Evolutionary conservation across 768 basidiomycete species (phyloP).

Genomic region (Phylloporus arenicola): DNA sequence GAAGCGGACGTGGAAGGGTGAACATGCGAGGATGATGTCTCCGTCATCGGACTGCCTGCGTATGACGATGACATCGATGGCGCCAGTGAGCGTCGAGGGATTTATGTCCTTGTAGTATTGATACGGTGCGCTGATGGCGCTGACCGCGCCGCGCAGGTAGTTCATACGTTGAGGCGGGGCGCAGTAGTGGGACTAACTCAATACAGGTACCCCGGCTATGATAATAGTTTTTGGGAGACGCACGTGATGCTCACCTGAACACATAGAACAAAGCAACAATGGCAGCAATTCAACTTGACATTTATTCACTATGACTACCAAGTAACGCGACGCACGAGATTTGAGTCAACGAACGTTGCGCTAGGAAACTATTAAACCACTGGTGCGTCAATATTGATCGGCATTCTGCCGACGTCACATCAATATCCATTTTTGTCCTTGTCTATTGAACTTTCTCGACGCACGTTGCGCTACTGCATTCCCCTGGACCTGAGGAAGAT

Average conservation of each 20-base stretch:
- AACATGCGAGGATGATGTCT: slow-evolving; percentile 72
- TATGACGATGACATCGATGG: slow-evolving; percentile 98
- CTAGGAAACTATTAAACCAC: too few species aligned
- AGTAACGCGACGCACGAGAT: too few species aligned
- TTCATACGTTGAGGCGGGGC: slow-evolving; percentile 49
- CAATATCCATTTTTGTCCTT: too few species aligned
- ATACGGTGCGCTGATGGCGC: slow-evolving; percentile 79
- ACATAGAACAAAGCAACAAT: not conserved
- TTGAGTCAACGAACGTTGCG: too few species aligned
- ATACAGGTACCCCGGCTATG: slow-evolving; percentile 9
- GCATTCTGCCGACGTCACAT: too few species aligned
- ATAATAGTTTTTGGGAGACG: slow-evolving; percentile 11
- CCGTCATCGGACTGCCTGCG: slow-evolving; percentile 62
- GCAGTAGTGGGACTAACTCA: not conserved
- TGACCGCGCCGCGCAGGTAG: slow-evolving; percentile 83
- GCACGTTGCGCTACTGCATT: too few species aligned
- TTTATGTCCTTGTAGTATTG: slow-evolving; percentile 94
- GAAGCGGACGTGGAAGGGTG: slow-evolving; percentile 96
- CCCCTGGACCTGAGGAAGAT: too few species aligned
- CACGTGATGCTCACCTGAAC: too few species aligned
- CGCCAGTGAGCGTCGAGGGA: slow-evolving; percentile 93
- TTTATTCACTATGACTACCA: too few species aligned
- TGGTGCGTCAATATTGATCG: too few species aligned
- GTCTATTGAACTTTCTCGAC: too few species aligned
- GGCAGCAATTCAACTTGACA: too few species aligned